Base-by-base conservation (phyloP, 495 filamentous ascomycete species). In the Talaromyces liani region DNA sequence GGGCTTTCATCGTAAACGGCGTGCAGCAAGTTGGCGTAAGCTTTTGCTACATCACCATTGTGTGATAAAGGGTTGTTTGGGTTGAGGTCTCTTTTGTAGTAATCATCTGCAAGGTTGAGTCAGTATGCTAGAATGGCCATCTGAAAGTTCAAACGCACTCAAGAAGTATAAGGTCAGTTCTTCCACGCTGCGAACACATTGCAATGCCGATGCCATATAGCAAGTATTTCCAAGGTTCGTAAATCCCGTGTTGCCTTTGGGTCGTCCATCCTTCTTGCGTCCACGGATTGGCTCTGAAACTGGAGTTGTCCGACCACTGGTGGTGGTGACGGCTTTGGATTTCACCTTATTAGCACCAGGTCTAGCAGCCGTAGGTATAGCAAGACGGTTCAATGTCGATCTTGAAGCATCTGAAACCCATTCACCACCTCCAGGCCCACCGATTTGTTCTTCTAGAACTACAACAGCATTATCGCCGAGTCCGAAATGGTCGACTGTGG, bases 121-220 rank as follows among this genome's bases (percentile, higher is more conserved):
- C 49, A 79, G 69, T 65, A 72, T 64, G 49, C 33, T 31, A 34
- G 4, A 18, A 47, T 6, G 22, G 10, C 33, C 24, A 12, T 65
- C 29, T 60, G 8, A 47, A 61, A 34, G 7, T n/a, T 66, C 27
- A 27, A 25, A 77, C 83, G 73, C 71, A 84, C 85, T 73, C 20
- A 97, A 75, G 73, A 98, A 98, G 74, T 97, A 98, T 64, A 88
- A 84, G 6, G 91, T 91, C 68, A 98, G 78, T 74, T 98, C 94
- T 65, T 95, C 90, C 2, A 96, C 90, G 65, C 88, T 93, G 36
- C 92, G 85, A 45, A 98, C 81, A 71, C 94, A 98, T 71, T 98
- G 94, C 58, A 97, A 75, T 22, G 95, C 94, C 16, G 94, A 96
- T 75, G 97, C 97, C 91, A 97, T 97, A 73, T 98, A 98, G 75